A percentile compares a stretch with the other conserved stretches of the same genome.
phyloP scores from a whole-genome alignment of 768 basidiomycete species.

The Punctularia strigosozonata region DNA sequence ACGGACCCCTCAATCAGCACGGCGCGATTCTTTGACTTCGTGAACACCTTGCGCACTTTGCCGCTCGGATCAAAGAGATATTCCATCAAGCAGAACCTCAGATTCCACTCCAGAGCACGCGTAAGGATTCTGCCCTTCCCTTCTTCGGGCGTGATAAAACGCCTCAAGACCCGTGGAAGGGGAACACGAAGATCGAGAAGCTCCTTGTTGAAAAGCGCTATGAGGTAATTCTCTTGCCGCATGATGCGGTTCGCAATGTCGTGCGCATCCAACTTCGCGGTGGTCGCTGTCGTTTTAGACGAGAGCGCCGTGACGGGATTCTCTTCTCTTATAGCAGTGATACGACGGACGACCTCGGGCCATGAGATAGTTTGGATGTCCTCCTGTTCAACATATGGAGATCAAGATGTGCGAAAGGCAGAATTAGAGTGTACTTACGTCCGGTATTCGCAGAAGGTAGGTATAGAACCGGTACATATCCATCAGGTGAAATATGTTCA shows the following conservation, averaged over 20 bases:
- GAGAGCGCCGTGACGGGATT: constrained; percentile 88
- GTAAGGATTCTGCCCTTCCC: constrained; percentile 76
- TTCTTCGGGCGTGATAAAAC: constrained; percentile 37
- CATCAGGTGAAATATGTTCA: constrained; percentile 67
- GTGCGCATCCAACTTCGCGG: constrained; percentile 91
- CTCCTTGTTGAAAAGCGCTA: constrained; percentile 96
- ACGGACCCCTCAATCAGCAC: constrained; percentile 77
- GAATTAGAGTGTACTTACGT: constrained; percentile 39
- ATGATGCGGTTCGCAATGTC: constrained; percentile 97
- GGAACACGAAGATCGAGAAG: constrained; percentile 82
- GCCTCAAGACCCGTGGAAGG: constrained; percentile 46
- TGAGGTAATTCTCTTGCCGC: constrained; percentile 97
- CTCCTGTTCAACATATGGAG: constrained; percentile 39
- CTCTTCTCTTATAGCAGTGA: constrained; percentile 80
- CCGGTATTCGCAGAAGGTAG: constrained; percentile 85
- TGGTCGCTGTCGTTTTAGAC: constrained; percentile 37
- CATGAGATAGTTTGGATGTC: constrained; percentile 98
- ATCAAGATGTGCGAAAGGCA: constrained; percentile 3
- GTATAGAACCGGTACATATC: constrained; percentile 98
- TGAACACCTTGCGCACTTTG: constrained; percentile 79
- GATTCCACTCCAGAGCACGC: constrained; percentile 92
- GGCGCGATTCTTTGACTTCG: constrained; percentile 72
- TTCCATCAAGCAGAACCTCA: constrained; percentile 90
- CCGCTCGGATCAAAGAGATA: constrained; percentile 91
- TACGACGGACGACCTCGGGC: constrained; percentile 87